Base-by-base conservation (phyloP, 495 filamentous ascomycete genomes). In the Podospora australis region DNA sequence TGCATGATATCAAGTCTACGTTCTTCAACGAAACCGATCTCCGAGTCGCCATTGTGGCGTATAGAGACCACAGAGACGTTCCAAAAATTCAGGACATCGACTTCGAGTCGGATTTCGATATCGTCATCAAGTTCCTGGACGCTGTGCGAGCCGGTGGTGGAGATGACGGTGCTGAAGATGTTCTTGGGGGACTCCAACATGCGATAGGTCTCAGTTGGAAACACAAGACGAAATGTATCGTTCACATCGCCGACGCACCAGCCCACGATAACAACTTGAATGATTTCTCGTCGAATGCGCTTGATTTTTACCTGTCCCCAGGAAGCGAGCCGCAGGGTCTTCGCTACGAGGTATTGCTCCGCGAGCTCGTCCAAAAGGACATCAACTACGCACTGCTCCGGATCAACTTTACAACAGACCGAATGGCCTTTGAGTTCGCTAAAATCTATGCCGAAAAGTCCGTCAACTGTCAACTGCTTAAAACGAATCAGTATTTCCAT, bases 1-100 rank as follows among this genome's bases (percentile, higher is more conserved):
- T 69, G 2, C 41, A 50, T 2, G 67, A 68, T n/a, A 64, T 70
- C 53, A 53, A 57, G 25, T 17, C 17, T 2, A 35, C 55, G 1
- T 67, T 65, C 47, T 62, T 75, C 36, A 58, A 68, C 30, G 60
- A 64, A n/a, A 65, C 56, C 22, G 55, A 63, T 25, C 59, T 77
- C 1, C 69, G 73, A 6, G 61, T 75, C 32, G 70, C 60, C 1
- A 62, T 70, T 1, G 66, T 70, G 0, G 56, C 56, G 1, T 70
- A 70, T 56, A 69, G 64, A 38, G 67, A 70, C 42, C 64, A 68
- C 30, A 17, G 30, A 1, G 64, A 67, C 42, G 9, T 19, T 0
- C 51, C 54, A n/a, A 58, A 59, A 30, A 54, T 64, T 25, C 43
- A 70, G 46, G 64, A 64, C 24, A 64, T 69, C 24, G 62, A 70